A percentile compares a stretch with the other conserved stretches of the same genome.
Evolutionary conservation across 306 rosid species (phyloP).

Genomic region (Cyamopsis tetragonoloba): DNA sequence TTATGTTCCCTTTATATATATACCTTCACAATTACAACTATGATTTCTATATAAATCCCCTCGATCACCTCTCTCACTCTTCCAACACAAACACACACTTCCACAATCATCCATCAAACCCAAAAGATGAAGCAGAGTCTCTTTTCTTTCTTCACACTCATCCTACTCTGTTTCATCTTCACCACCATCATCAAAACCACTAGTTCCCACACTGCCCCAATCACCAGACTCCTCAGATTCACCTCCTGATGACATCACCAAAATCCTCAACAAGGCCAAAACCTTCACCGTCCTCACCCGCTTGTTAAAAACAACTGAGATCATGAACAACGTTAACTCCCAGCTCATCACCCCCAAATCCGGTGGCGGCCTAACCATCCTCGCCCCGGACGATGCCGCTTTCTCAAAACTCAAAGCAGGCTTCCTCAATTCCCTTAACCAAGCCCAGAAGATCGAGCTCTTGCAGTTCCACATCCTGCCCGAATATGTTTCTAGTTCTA

Average conservation of each 20-base stretch:
- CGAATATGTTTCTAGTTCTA: slow-evolving; percentile 20
- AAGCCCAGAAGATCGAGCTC: slow-evolving; percentile 31
- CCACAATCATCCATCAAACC: not conserved
- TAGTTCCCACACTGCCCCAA: slow-evolving; percentile 30
- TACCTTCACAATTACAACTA: slow-evolving; percentile 12
- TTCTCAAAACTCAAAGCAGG: slow-evolving; percentile 36
- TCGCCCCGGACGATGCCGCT: slow-evolving; percentile 28
- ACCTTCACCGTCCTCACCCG: slow-evolving; percentile 20
- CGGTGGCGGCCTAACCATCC: slow-evolving; percentile 22
- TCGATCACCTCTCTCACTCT: not conserved
- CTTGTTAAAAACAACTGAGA: slow-evolving; percentile 29
- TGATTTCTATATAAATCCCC: slow-evolving; percentile 21
- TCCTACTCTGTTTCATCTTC: slow-evolving; percentile 3
- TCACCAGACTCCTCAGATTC: slow-evolving; percentile 30
- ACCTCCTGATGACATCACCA: slow-evolving; percentile 27
- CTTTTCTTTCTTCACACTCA: slow-evolving; percentile 10
- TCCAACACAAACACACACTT: not conserved
- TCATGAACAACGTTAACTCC: slow-evolving; percentile 29
- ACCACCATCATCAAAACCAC: slow-evolving; percentile 22
- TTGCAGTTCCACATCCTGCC: slow-evolving; percentile 39
- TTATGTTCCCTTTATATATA: too few species aligned
- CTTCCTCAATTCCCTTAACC: slow-evolving; percentile 28
- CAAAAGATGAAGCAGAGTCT: slow-evolving; percentile 23
- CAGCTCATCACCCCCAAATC: slow-evolving; percentile 27
- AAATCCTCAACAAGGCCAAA: slow-evolving; percentile 36